Evolutionary conservation across 176 grass and related monocot species (phyloP), one percentile per base, ranked within the genome.

Genomic region (Paspalum vaginatum): DNA sequence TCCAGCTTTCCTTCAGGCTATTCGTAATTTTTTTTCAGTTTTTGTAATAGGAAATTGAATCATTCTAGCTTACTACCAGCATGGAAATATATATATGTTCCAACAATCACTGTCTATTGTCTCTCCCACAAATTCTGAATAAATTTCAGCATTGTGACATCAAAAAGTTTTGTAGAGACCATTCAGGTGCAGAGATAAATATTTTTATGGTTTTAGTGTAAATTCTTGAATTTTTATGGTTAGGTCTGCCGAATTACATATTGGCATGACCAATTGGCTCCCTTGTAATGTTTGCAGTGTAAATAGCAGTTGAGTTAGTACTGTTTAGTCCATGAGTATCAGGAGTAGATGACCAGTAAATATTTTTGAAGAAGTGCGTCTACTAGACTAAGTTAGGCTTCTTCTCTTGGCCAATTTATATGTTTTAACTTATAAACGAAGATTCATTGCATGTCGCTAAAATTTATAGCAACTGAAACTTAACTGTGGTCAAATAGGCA

Each of bases 61-160:
- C 59, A n/a, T 78, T 24, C 27, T 49, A 59, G 12, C 50, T 37
- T 12, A 77, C 45, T 68, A 77, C 39, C 65, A 42, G 27, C 9
- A 49, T 68, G 11, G 18, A 18, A 53, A 68, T 54, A 11, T 55
- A 16, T 39, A 72, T 39, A 72, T 66, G 37, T 22, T 74, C 51
- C 10, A n/a, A 70, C 43, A 9, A 76, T 81, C 68, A 54, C 21
- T 87, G 1, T 52, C n/a, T 87, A 45, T 44, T 68, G 37, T 66
- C 16, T 15, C 41, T 22, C 61, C 49, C 46, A 8, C 13, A 51
- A 68, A n/a, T 60, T 63, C 52, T 40, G 69, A 45, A 32, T 68
- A 56, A 67, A 76, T 11, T 61, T 61, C 42, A 76, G 2, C 17
- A 44, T 8, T 67, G 61, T 80, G 69, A 32, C 24, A 61, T 76